Base-by-base conservation (phyloP, 345 rosid genomes). In the Gossypium longicalyx region DNA sequence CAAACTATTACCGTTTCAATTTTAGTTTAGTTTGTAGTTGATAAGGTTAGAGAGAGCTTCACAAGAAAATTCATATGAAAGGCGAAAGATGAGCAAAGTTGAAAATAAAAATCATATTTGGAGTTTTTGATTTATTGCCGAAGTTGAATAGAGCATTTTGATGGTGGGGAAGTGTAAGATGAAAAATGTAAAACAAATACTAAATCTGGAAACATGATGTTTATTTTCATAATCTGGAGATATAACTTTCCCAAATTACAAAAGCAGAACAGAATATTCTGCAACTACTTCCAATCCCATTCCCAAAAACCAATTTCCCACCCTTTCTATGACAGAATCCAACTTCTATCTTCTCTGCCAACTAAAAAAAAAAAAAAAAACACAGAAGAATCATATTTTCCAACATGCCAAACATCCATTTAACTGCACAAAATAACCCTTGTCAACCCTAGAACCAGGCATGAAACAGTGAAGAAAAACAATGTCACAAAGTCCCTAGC, bases 381-480 rank as follows among this genome's bases (percentile, higher is more conserved):
- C 2, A 70, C 25, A 52, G 29, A 17, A 58, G 43, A 71, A 12
- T 34, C 49, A n/a, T 45, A 43, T 6, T 27, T 60, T 60, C 54
- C 54, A 19, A 19, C 2, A 43, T 8, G 56, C 56, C 56, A 48
- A 67, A 67, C 52, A 7, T 16, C 41, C 41, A 2, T 38, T 79
- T 84, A 93, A 76, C 74, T 78, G 75, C 99, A 95, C 77, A 93
- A 83, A 79, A 90, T 81, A 15, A 91, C 76, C 77, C 97, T 91
- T 13, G 89, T 91, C 79, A 93, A 77, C 0, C 88, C 99, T 5
- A 95, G 83, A 80, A 90, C 96, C 75, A 89, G 69, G 80, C 97
- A 93, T 0, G 97, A 85, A 62, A 88, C 87, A 27, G 84, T 70
- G 77, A 95, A 87, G 90, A 95, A 91, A 66, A 95, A 90, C 69